Evolutionary conservation across 2,329 filamentous ascomycete species (phyloP).

Genomic region (Emergomyces pasteurianus): DNA sequence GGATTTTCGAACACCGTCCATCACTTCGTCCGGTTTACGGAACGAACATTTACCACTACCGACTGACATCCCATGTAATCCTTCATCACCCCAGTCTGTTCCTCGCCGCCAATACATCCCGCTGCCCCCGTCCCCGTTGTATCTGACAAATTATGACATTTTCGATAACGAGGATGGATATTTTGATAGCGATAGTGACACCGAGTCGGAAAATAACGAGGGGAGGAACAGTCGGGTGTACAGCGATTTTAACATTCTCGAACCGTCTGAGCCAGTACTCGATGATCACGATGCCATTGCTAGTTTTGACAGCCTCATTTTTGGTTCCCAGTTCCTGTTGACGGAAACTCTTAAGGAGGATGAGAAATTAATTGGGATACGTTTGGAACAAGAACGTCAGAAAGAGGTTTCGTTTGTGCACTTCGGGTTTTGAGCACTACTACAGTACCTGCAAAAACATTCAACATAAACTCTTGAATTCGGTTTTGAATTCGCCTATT

Average conservation of each 20-base stretch:
- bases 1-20: neutral
- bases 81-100: constrained; percentile 2
- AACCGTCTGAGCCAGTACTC: constrained; percentile 10
- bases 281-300: constrained; percentile 13
- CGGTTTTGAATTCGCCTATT: neutral
- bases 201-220: constrained; percentile 5
- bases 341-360: constrained; percentile 4
- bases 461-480: neutral
- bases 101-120: constrained; percentile 18
- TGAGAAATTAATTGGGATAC: constrained; percentile 11
- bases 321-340: constrained; percentile 4
- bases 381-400: constrained; percentile 12
- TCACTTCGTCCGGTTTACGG: neutral
- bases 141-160: constrained; percentile 33
- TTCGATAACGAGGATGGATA: constrained; percentile 27
- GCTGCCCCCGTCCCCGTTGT: constrained; percentile 26
- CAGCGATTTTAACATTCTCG: constrained; percentile 17
- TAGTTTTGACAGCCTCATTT: constrained; percentile 9
- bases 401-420: constrained; percentile 13
- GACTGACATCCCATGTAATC: neutral
- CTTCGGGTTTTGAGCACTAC: constrained; percentile 1
- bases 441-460: neutral
- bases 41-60: neutral
- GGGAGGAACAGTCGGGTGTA: constrained; percentile 9
- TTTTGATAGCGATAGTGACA: constrained; percentile 8